Evolutionary conservation across 345 rosid species (phyloP), one percentile per base, ranked within the genome.

Genomic region (Acer negundo): DNA sequence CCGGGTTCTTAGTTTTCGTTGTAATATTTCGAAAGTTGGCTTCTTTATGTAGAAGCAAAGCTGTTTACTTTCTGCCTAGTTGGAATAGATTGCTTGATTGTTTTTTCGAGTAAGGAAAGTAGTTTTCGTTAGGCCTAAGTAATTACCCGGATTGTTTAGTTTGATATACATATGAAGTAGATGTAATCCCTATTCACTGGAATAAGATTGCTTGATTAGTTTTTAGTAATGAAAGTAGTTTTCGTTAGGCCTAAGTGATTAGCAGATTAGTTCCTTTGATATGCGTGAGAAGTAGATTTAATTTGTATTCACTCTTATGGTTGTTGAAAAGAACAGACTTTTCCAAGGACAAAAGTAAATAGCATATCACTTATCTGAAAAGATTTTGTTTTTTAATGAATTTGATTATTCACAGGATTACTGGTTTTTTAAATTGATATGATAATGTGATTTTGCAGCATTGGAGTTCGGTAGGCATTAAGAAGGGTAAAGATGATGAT

Each of bases 401-500:
- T 66, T 67, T 61, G 55, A 55, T 67, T 66, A 26, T 66, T 35
- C 55, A 23, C 23, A 20, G 23, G 23, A 35, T 5, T 15, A 19
- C 40, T 12, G 56, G 79, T 69, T 78, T 23, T 40, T 7, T 78
- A 23, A 46, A 46, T 44, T 75, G 71, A 70, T 82, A 2, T 28
- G 72, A 62, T 77, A 55, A 38, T 78, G 70, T 70, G 23, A 15
- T 82, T 75, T 76, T 24, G 75, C 85, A 93, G 98, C 95, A 90
- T 59, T 87, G 93, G 93, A 72, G 74, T 78, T 89, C 96, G 49
- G 24, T 70, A 65, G 74, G 75, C 1, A 80, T 77, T 38, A 74
- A 46, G 78, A 70, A 40, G 67, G 69, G 55, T 49, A 68, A 72
- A n/a, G 26, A 22, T 77, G 75, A 63, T 67, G 73, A 19, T 47